phyloP scores from a whole-genome alignment of 2,329 filamentous ascomycete species.

The Magnaporthiopsis incrustans region DNA sequence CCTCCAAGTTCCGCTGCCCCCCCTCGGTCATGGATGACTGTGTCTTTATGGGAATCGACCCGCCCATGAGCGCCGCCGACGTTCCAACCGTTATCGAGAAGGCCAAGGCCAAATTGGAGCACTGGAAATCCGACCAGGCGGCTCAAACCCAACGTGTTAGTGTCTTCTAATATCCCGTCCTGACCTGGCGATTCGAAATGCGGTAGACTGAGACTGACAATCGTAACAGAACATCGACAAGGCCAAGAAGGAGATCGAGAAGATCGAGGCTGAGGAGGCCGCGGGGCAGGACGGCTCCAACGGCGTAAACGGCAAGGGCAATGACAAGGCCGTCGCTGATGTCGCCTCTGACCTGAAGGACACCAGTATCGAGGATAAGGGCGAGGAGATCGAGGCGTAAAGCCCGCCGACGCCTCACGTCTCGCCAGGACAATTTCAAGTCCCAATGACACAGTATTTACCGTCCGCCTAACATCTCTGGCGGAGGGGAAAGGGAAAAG shows the following conservation, averaged over 20 bases:
- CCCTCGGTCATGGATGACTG: constrained; percentile 90
- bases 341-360: constrained; percentile 44
- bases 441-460: too few relatives aligned
- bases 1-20: constrained; percentile 70
- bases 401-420: too few relatives aligned
- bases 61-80: constrained; percentile 78
- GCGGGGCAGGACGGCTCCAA: constrained; percentile 31
- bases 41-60: constrained; percentile 72
- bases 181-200: background rate
- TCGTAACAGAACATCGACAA: constrained; percentile 79
- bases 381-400: constrained; percentile 27
- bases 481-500: too few relatives aligned
- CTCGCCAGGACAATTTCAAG: too few relatives aligned
- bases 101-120: constrained; percentile 81
- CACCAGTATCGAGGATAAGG: constrained; percentile 44
- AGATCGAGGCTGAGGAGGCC: constrained; percentile 63
- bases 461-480: too few relatives aligned
- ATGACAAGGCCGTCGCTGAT: constrained; percentile 43
- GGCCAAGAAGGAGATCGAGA: constrained; percentile 90
- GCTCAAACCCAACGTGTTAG: constrained; percentile 84
- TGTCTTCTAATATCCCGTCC: constrained; percentile 13
- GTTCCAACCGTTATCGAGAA: constrained; percentile 76
- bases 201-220: background rate
- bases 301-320: constrained; percentile 35
- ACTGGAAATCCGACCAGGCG: constrained; percentile 88